Percentiles rank a stretch among this genome's conserved stretches.
phyloP scores from a whole-genome alignment of 2,329 filamentous ascomycete species.

The Ascosphaera apis region DNA sequence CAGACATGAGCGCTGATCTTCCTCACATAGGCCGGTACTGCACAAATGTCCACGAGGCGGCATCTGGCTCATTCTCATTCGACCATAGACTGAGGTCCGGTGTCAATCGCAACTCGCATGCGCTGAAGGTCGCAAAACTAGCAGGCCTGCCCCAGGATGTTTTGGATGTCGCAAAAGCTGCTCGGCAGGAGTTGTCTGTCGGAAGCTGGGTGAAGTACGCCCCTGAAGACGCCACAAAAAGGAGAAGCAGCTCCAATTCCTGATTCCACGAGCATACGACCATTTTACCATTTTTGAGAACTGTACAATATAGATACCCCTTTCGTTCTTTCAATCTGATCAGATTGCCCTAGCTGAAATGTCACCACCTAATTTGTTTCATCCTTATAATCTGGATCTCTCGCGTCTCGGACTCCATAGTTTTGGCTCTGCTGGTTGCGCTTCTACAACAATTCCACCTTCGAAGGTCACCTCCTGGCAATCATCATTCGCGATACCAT shows the following conservation, averaged over 20 bases:
- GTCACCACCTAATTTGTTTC: too few species aligned
- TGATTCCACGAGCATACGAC: background rate
- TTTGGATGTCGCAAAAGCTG: conserved; percentile 40
- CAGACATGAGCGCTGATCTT: conserved; percentile 45
- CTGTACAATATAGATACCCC: background rate
- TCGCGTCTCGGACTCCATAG: background rate
- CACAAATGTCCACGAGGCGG: conserved; percentile 64
- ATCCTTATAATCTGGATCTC: background rate
- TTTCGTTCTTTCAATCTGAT: background rate
- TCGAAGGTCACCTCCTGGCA: conserved; percentile 51
- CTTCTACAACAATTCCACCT: conserved; percentile 16
- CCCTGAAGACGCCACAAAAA: background rate
- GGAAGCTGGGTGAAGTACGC: background rate
- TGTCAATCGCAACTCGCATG: conserved; percentile 70
- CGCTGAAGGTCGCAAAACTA: conserved; percentile 75
- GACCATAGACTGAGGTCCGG: conserved; percentile 61
- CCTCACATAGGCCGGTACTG: conserved; percentile 52
- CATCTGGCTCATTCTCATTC: conserved; percentile 52
- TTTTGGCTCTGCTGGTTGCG: background rate
- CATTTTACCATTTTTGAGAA: too few species aligned
- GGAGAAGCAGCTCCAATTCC: background rate
- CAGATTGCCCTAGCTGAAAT: too few species aligned
- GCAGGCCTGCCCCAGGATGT: conserved; percentile 59
- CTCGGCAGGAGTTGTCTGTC: conserved; percentile 22
- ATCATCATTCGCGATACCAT: conserved; percentile 61